Percentiles rank a stretch among this genome's conserved stretches.
Conservation (phyloP, 192 early-diverging fungal species). For the Thoreauomyces humboldtii region DNA sequence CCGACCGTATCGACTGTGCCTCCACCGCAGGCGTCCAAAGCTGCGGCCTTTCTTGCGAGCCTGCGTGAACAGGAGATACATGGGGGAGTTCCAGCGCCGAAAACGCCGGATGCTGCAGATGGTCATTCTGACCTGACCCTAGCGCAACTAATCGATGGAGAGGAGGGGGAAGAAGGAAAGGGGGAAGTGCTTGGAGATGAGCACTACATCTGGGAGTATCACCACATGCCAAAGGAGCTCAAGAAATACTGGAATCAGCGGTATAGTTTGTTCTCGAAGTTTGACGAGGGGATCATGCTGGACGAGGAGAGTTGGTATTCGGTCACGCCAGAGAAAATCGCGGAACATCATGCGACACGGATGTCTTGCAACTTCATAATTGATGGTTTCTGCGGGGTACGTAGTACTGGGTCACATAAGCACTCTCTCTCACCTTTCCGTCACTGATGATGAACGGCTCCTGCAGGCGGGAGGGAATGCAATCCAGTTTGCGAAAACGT, state of each 20-base stretch:
- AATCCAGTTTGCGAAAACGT: constrained; percentile 91
- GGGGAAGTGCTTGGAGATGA: constrained; percentile 11
- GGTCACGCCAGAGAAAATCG: constrained; percentile 90
- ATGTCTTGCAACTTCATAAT: constrained; percentile 66
- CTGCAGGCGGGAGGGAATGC: constrained; percentile 78
- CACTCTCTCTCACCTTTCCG: not conserved
- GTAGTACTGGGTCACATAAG: not conserved
- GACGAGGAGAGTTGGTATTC: constrained; percentile 94
- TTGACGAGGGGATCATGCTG: constrained; percentile 81
- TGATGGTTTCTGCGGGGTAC: constrained; percentile 91
- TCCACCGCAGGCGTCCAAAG: not conserved
- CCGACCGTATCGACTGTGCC: not conserved
- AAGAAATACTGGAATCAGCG: constrained; percentile 87
- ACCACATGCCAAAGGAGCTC: constrained; percentile 31
- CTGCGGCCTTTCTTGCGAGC: constrained; percentile 1
- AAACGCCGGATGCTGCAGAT: not conserved
- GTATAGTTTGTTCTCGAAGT: constrained; percentile 77
- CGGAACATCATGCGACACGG: constrained; percentile 71
- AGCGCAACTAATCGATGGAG: not conserved
- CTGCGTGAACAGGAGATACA: constrained; percentile 7
- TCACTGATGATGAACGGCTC: not conserved
- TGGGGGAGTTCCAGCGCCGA: not conserved
- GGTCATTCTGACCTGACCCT: not conserved
- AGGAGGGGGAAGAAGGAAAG: not conserved
- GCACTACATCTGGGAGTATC: constrained; percentile 21